Percentiles rank a stretch among this genome's conserved stretches.
Evolutionary conservation across 371 early-diverging fungal genomes (phyloP).

Genomic region (Mortierella sp.): DNA sequence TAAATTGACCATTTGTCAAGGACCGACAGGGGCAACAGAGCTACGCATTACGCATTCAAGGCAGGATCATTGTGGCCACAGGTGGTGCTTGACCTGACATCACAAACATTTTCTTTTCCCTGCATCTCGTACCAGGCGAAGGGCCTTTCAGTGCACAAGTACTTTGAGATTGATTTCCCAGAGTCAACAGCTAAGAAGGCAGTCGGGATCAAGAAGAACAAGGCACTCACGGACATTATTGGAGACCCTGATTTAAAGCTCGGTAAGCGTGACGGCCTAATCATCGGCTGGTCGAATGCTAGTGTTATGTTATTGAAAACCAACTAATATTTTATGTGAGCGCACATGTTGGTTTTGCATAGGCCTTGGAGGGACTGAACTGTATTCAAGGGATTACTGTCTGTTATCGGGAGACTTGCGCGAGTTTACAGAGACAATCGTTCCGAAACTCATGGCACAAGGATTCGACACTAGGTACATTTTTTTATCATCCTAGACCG

Average conservation of each 20-base stretch:
- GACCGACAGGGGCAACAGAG: too few relatives aligned
- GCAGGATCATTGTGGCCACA: background rate
- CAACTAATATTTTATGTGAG: background rate
- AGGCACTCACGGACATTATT: slow-evolving; percentile 65
- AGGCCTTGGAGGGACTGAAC: slow-evolving; percentile 81
- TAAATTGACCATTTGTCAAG: slow-evolving; percentile 13
- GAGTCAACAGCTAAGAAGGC: slow-evolving; percentile 88
- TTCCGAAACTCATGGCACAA: slow-evolving; percentile 66
- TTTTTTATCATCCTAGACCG: too few relatives aligned
- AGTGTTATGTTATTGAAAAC: background rate
- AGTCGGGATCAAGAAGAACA: slow-evolving; percentile 71
- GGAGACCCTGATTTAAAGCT: slow-evolving; percentile 62
- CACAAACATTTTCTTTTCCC: too few relatives aligned
- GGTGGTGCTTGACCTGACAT: background rate
- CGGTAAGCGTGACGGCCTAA: slow-evolving; percentile 51
- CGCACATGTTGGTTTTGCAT: slow-evolving; percentile 2
- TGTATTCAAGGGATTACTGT: slow-evolving; percentile 75
- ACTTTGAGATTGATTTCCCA: slow-evolving; percentile 95
- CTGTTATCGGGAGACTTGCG: slow-evolving; percentile 89
- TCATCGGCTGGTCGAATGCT: background rate
- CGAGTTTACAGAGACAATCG: slow-evolving; percentile 68
- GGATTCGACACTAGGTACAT: slow-evolving; percentile 78
- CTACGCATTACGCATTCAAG: background rate
- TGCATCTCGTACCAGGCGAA: slow-evolving; percentile 14
- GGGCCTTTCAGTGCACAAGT: slow-evolving; percentile 60